Evolutionary conservation across 1,284 basidiomycete genomes (phyloP), one percentile per base, ranked within the genome.

Genomic region (Cryptococcus sp.): DNA sequence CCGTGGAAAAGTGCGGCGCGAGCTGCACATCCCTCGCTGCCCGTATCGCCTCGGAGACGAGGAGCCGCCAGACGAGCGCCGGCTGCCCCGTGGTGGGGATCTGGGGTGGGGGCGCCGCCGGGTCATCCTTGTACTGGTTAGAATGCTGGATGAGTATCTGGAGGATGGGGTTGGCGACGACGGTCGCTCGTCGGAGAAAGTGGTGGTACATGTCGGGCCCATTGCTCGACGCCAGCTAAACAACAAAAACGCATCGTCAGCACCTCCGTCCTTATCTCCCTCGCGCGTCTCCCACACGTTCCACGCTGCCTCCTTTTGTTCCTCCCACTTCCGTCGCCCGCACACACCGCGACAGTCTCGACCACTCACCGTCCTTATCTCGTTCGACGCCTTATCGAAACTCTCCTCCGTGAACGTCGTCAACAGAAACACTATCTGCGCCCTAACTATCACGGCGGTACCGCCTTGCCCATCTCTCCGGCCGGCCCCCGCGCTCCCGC

Each of bases 191-290:
- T 61, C 92, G 88, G 65, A 97, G 89, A 79, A 94, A 94, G 78
- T 96, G 91, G 60, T 92, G 84, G 79, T 96, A 95, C 62, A 91
- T 94, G 77, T 95, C 93, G 69, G 91, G 83, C 55, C 91, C 91
- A 82, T 96, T 90, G 73, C 91, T 88, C 72, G 95, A 91, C 62
- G 91, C 90, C 67, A 96, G 84, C 92, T 96, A 75, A 2, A 35
- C 21, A 21, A 24, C 9, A 15, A 52, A 54, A 46, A 55, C 46
- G 4, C 46, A 18, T 15, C 36, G 54, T 55, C 28, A 48, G 45
- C 49, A 40, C 11, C 6, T 44, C 23, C 15, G 5, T 33, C 23
- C 16, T 6, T 21, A 43, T 18, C 21, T 47, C 18, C n/a, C 24
- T 12, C 23, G 13, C 46, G 24, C 16, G 28, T 15, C 28, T 9